Conservation (phyloP, 73 alveolate genomes). For the Tetrahymena elliotti region DNA sequence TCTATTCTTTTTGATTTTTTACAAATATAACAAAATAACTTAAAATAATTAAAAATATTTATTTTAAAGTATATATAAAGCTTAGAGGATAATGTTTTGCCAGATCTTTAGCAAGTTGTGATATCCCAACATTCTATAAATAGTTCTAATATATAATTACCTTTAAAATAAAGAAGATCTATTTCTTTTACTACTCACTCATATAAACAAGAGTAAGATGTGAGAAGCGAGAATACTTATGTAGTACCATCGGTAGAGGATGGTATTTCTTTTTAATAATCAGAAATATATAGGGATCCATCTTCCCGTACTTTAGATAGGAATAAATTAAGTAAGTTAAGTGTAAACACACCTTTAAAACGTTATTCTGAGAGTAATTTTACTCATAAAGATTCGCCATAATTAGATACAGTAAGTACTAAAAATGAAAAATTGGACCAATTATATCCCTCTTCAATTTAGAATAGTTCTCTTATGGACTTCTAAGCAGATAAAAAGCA, state of each 20-base stretch:
- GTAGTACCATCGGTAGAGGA: neutral
- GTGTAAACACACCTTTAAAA: neutral
- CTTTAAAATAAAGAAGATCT: neutral
- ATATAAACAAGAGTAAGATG: neutral
- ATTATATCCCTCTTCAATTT: neutral
- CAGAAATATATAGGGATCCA: neutral
- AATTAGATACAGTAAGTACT: neutral
- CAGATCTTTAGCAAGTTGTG: neutral
- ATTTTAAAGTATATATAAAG: neutral
- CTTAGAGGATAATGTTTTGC: neutral
- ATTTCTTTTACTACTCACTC: neutral
- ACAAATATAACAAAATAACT: too few relatives aligned
- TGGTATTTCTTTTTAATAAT: neutral
- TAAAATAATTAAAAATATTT: neutral
- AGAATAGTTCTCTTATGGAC: neutral
- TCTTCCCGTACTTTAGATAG: neutral
- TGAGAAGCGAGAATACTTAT: neutral
- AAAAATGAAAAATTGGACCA: neutral
- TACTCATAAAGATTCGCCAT: neutral
- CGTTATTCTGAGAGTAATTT: neutral
- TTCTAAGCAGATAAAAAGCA: neutral
- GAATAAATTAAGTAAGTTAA: neutral
- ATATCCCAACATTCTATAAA: neutral
- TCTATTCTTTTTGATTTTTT: too few relatives aligned
- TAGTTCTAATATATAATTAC: neutral